Conservation (phyloP, 805 yeast genomes). For the Wickerhamomyces strasburgensis region DNA sequence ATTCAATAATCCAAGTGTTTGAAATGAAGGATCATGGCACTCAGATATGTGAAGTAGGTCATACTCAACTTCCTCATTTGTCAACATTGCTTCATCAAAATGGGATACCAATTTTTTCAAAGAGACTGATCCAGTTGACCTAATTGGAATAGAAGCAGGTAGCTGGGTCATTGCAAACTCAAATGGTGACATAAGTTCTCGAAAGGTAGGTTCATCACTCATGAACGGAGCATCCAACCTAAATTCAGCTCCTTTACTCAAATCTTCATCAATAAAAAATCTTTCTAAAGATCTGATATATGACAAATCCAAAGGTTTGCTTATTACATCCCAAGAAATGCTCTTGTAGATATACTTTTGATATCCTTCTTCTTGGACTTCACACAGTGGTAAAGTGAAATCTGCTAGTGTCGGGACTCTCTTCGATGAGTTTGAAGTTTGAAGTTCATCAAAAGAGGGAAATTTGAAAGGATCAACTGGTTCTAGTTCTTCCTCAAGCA, state of each 20-base stretch:
- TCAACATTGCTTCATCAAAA: too few species aligned
- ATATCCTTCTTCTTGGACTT: neutral
- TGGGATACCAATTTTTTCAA: too few species aligned
- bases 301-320: neutral
- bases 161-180: constrained; percentile 4
- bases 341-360: neutral
- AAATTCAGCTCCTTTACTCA: constrained; percentile 17
- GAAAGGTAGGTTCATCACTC: constrained; percentile 15
- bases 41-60: too few species aligned
- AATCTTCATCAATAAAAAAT: constrained; percentile 8
- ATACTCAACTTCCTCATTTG: too few species aligned
- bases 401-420: too few species aligned
- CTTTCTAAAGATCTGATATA: constrained; percentile 2
- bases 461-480: neutral
- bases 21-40: too few species aligned
- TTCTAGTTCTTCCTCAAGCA: neutral
- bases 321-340: neutral
- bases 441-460: too few species aligned
- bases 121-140: too few species aligned
- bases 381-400: neutral
- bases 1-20: too few species aligned
- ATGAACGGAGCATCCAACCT: constrained; percentile 16
- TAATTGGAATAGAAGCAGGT: neutral
- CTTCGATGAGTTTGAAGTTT: too few species aligned
- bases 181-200: constrained; percentile 11